Percentiles rank a stretch among this genome's conserved stretches.
phyloP scores from a whole-genome alignment of 2,329 filamentous ascomycete genomes.

The Fusarium dimerum region DNA sequence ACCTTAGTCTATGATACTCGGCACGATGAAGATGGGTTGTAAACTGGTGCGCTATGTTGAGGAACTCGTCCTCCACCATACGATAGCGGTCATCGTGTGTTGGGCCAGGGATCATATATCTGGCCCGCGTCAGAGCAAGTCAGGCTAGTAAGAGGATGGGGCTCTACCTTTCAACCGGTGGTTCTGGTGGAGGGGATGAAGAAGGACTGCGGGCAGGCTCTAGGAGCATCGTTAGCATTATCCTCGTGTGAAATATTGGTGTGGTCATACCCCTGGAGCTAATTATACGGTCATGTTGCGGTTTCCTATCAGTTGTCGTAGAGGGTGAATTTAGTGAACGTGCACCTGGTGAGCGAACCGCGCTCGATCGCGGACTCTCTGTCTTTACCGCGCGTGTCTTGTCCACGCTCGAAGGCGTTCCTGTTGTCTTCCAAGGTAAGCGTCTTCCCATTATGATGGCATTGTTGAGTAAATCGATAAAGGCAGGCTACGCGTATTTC shows the following conservation, averaged over 20 bases:
- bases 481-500: too few relatives aligned
- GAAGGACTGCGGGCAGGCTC: slow-evolving; percentile 42
- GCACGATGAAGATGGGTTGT: slow-evolving; percentile 76
- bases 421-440: slow-evolving; percentile 50
- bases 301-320: slow-evolving; percentile 10
- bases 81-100: slow-evolving; percentile 71
- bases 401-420: slow-evolving; percentile 5
- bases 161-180: slow-evolving; percentile 47
- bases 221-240: slow-evolving; percentile 2
- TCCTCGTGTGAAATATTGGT: background rate
- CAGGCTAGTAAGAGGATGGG: background rate
- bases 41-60: slow-evolving; percentile 66
- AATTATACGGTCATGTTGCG: slow-evolving; percentile 22
- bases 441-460: slow-evolving; percentile 47
- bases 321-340: slow-evolving; percentile 4
- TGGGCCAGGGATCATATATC: slow-evolving; percentile 66
- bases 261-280: slow-evolving; percentile 27
- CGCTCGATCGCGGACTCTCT: slow-evolving; percentile 6
- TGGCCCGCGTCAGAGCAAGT: slow-evolving; percentile 25
- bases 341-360: slow-evolving; percentile 5
- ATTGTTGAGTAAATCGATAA: background rate
- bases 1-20: slow-evolving; percentile 71
- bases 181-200: slow-evolving; percentile 53
- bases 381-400: slow-evolving; percentile 9
- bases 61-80: slow-evolving; percentile 84